Evolutionary conservation across 192 early-diverging fungal species (phyloP).

Genomic region (Coemansia sp.): DNA sequence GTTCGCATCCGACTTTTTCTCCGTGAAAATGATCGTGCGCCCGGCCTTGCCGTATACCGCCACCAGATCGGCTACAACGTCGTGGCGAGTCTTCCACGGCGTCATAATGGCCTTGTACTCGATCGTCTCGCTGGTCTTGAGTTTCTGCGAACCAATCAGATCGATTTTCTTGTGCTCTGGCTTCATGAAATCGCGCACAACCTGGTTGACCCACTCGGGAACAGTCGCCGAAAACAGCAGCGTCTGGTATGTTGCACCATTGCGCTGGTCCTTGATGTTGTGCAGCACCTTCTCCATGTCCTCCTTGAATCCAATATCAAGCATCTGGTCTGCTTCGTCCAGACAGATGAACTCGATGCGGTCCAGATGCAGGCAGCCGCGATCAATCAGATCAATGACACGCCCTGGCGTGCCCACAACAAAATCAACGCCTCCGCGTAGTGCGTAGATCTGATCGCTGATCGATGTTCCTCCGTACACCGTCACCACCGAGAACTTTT

Average conservation of each 20-base stretch:
- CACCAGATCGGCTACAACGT: conserved; percentile 92
- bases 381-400: conserved; percentile 72
- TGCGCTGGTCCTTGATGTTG: conserved; percentile 78
- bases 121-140: conserved; percentile 88
- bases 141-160: conserved; percentile 81
- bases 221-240: conserved; percentile 96
- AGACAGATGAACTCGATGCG: conserved; percentile 76
- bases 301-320: conserved; percentile 95
- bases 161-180: conserved; percentile 74
- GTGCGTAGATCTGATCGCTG: conserved; percentile 77
- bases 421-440: conserved; percentile 82
- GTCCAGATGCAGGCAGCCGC: conserved; percentile 73
- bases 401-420: conserved; percentile 97
- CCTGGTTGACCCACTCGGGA: conserved; percentile 69
- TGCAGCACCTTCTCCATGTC: conserved; percentile 89
- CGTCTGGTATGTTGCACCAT: conserved; percentile 68
- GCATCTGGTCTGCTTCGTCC: conserved; percentile 95
- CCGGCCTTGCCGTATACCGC: conserved; percentile 83
- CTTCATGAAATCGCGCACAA: conserved; percentile 69
- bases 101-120: conserved; percentile 83
- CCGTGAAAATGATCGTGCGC: conserved; percentile 91
- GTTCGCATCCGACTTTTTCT: conserved; percentile 90
- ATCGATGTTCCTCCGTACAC: conserved; percentile 92
- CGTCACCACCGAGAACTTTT: conserved; percentile 63
- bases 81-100: conserved; percentile 85